Base-by-base conservation (phyloP, 2,329 filamentous ascomycete species). In the Arthrobotrys pseudoclavata region DNA sequence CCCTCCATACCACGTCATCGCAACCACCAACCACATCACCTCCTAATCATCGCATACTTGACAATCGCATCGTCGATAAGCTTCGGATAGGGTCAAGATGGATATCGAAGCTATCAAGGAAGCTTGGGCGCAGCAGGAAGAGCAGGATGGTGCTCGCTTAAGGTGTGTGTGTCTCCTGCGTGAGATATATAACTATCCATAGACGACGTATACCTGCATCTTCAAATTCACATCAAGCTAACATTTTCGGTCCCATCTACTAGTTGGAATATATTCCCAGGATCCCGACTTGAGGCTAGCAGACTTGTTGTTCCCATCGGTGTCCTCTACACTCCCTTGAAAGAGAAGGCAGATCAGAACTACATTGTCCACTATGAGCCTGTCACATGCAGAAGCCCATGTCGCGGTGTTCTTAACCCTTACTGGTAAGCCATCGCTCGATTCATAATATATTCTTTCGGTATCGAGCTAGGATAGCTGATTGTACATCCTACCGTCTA, bases 241-340 rank as follows among this genome's bases (percentile, higher is more conserved):
- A 64, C 48, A 68, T 70, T 18, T 48, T 52, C 20, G 50, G 40
- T 29, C 24, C 12, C 31, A 45, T 64, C 6, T 13, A 55, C 40
- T 57, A 82, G 95, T 85, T 99, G 96, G 96, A 99, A 99, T 84
- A 96, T 96, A 79, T 97, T 99, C 83, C 96, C 96, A 61, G 97
- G 94, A 86, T 95, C 95, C 83, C 93, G 96, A 84, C 97, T 99
- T 92, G 94, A 97, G 90, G 94, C 94, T 70, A 97, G 94, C 76
- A 90, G 94, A 79, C 90, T 97, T 67, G 94, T 97, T 79, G 96
- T 98, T 40, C 96, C 96, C 78, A 97, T 99, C 82, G 96, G 94
- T 84, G 94, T 94, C 80, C 88, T 97, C 57, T 98, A 98, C 85
- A 99, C 95, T 1, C 94, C 95, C 4, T 86, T 97, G 82, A 98